Evolutionary conservation across 2,329 filamentous ascomycete genomes (phyloP).

Genomic region (Trichoderma polysporum): DNA sequence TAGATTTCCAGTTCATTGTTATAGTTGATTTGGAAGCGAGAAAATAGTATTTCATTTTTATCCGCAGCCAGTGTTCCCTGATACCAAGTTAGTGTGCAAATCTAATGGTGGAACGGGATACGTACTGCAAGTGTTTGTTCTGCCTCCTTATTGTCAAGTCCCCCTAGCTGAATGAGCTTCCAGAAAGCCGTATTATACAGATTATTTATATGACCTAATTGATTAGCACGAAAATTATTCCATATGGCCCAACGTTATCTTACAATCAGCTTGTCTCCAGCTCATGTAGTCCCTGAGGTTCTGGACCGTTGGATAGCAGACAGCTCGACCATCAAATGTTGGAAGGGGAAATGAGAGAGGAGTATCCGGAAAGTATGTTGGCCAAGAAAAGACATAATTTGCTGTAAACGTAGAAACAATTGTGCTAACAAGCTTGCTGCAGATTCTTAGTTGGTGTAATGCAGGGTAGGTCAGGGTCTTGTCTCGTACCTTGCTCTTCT

Average conservation of each 20-base stretch:
- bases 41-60: conserved; percentile 96
- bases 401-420: conserved; percentile 92
- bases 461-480: neutral
- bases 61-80: conserved; percentile 81
- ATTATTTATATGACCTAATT: conserved; percentile 89
- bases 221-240: conserved; percentile 22
- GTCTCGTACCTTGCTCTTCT: conserved; percentile 69
- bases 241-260: conserved; percentile 33
- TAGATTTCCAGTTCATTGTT: conserved; percentile 93
- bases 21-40: conserved; percentile 88
- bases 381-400: conserved; percentile 83
- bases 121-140: conserved; percentile 74
- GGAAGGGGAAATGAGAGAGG: conserved; percentile 73
- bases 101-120: neutral
- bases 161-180: conserved; percentile 77
- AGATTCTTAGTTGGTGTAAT: conserved; percentile 20
- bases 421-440: conserved; percentile 84
- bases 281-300: conserved; percentile 94
- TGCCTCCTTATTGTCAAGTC: conserved; percentile 72
- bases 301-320: conserved; percentile 78
- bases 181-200: conserved; percentile 98
- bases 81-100: neutral
- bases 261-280: conserved; percentile 96
- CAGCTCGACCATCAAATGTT: conserved; percentile 88
- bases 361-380: conserved; percentile 68